Percentiles rank a stretch among this genome's conserved stretches.
Conservation (phyloP, 163 green algal species). For the Scenedesmus sp. region DNA sequence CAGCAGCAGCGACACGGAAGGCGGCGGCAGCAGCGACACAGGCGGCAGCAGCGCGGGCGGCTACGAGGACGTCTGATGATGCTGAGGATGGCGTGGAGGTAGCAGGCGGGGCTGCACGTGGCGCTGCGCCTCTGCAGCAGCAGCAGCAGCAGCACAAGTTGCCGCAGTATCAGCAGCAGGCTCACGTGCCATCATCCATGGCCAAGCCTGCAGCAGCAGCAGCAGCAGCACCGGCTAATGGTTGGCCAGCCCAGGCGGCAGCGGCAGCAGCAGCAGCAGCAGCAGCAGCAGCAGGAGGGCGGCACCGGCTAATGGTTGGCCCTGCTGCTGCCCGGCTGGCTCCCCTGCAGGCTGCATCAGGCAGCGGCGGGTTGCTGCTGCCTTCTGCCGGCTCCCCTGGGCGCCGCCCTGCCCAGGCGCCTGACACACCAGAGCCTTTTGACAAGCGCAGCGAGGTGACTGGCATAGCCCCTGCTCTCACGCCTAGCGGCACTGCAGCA, state of each 20-base stretch:
- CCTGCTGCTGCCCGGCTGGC: background rate
- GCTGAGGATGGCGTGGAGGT: background rate
- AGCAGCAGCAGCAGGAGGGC: background rate
- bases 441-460: background rate
- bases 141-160: background rate
- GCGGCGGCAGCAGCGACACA: constrained; percentile 29
- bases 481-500: background rate
- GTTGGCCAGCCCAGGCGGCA: background rate
- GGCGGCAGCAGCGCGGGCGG: constrained; percentile 16
- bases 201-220: background rate
- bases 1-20: constrained; percentile 1
- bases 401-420: constrained; percentile 1
- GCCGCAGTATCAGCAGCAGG: background rate
- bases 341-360: background rate
- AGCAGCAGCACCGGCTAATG: background rate
- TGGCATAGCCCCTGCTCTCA: background rate
- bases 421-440: constrained; percentile 9
- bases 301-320: too few species aligned
- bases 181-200: background rate
- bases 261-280: background rate
- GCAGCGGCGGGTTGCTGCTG: background rate
- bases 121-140: background rate
- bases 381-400: background rate
- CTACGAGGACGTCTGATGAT: background rate
- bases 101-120: background rate